Percentiles rank a stretch among this genome's conserved stretches.
These are phyloP conservation scores for Peterozyma toletana DNA, from an alignment of 805 yeast species.

Conservation along the genomic window DNA sequence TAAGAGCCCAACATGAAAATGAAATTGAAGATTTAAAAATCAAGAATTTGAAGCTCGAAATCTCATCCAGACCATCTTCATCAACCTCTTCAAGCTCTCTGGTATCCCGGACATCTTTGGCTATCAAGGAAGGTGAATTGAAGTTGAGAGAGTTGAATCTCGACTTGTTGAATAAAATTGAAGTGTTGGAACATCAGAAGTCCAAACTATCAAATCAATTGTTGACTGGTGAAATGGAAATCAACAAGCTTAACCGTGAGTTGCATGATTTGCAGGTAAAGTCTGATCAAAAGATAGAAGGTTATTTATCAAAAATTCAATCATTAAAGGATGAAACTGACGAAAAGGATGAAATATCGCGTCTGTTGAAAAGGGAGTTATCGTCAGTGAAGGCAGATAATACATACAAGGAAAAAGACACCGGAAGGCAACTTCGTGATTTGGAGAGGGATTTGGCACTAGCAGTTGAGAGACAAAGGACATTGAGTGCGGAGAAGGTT, in stretches of 20 bases:
- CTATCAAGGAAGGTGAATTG: neutral
- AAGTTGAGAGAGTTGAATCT: neutral
- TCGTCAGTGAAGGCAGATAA: conserved; percentile 6
- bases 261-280: neutral
- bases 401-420: conserved; percentile 9
- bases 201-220: neutral
- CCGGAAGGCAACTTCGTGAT: conserved; percentile 11
- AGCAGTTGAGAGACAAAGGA: conserved; percentile 36
- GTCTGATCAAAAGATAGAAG: neutral
- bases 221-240: neutral
- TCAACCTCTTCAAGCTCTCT: no score
- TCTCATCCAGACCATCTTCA: no score
- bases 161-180: neutral
- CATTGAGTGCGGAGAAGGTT: conserved; percentile 35
- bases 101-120: neutral
- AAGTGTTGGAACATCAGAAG: neutral
- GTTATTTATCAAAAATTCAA: conserved; percentile 2
- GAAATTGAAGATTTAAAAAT: conserved; percentile 1
- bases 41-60: neutral
- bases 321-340: conserved; percentile 1
- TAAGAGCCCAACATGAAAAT: neutral
- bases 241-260: conserved; percentile 7
- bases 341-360: conserved; percentile 11
- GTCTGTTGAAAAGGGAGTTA: conserved; percentile 10
- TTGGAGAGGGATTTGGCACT: conserved; percentile 12